Base-by-base conservation (phyloP, 768 basidiomycete genomes). In the Mycena vulgaris region DNA sequence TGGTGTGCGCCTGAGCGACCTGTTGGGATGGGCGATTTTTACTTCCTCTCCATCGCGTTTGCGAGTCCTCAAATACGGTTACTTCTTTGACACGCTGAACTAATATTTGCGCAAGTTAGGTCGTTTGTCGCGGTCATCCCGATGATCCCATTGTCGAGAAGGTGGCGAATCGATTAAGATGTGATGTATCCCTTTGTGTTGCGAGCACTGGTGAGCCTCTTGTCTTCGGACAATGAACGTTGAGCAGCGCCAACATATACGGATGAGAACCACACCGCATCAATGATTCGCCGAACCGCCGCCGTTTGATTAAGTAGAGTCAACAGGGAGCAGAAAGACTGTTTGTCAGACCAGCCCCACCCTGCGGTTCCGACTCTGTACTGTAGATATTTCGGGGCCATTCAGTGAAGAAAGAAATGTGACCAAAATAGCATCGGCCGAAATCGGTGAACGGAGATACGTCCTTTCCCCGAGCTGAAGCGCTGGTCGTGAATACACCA, bases 161-260 rank as follows among this genome's bases (percentile, higher is more conserved):
- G 17, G 11, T 31, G 9, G 33, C 30, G n/a, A 51, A 69, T 61
- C 55, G 68, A 63, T 69, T 33, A 68, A n/a, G 59, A 68, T 68
- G 47, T 58, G 68, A 69, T 63, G 55, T 61, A 69, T 63, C 68
- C 68, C 61, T 69, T 69, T 69, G 61, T 49, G 49, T n/a, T 27
- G 37, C 11, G 8, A 30, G 19, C 13, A 13, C 3, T 9, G 17
- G n/a, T 14, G 49, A 55, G 39, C 27, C 30, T 58, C 25, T 11
- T 67, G 28, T 53, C 23, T 45, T 55, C 30, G 47, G 13, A 68
- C 66, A 55, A 61, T 68, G 66, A 23, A 68, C 66, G 48, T 55
- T 68, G 66, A 23, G 25, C 42, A 37, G 35, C n/a, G 13, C 42
- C 2, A 45, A 21, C 21, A 45, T 10, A 21, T 6, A 6, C 13